phyloP scores from a whole-genome alignment of 495 filamentous ascomycete species.

The Talaromyces trachyspermus region DNA sequence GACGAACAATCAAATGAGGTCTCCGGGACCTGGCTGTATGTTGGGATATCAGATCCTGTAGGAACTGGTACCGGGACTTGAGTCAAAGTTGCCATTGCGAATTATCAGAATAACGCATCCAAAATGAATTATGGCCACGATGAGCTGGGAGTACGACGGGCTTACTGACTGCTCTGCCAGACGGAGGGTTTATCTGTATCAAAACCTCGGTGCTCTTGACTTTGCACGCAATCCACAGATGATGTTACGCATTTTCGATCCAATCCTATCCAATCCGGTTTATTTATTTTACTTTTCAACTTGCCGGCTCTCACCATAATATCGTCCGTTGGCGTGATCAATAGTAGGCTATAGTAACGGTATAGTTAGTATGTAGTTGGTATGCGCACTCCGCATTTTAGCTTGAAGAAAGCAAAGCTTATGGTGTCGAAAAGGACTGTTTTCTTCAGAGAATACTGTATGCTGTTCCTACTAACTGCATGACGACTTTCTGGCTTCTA shows the following conservation, averaged over 20 bases:
- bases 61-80: constrained; percentile 10
- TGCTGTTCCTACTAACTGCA: not conserved
- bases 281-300: not conserved
- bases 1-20: constrained; percentile 29
- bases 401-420: no score
- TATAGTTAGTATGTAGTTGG: no score
- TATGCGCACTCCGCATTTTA: no score
- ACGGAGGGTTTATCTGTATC: not conserved
- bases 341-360: not conserved
- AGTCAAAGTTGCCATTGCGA: not conserved
- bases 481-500: constrained; percentile 9
- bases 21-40: constrained; percentile 29
- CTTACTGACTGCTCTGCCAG: not conserved
- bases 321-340: constrained; percentile 18
- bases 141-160: not conserved
- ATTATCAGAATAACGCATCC: not conserved
- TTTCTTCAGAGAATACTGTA: not conserved
- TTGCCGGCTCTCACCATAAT: constrained; percentile 17
- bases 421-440: not conserved
- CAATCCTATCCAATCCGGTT: not conserved
- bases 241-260: not conserved
- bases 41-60: constrained; percentile 16
- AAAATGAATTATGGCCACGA: not conserved
- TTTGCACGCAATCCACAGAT: not conserved
- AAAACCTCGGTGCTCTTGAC: not conserved